Evolutionary conservation across 768 basidiomycete species (phyloP).

Genomic region (Kockovaella imperatae): DNA sequence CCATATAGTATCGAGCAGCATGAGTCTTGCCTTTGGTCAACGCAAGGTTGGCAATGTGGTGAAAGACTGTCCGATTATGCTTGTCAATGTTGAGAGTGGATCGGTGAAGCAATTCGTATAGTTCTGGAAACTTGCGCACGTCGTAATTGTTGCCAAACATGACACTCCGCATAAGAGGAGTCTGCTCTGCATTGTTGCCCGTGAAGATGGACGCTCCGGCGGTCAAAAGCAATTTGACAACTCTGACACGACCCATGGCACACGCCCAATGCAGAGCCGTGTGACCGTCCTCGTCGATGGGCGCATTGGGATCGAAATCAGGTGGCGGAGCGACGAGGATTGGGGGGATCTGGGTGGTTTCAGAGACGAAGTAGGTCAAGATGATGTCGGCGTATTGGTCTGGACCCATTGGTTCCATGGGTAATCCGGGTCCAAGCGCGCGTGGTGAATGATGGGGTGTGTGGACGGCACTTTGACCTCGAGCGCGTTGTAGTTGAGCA

Average conservation of each 20-base stretch:
- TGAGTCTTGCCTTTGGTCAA: slow-evolving; percentile 97
- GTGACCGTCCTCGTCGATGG: slow-evolving; percentile 96
- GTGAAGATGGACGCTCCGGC: slow-evolving; percentile 95
- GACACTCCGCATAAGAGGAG: slow-evolving; percentile 93
- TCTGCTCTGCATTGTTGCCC: slow-evolving; percentile 93
- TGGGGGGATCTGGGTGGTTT: slow-evolving; percentile 81
- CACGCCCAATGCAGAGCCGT: slow-evolving; percentile 97
- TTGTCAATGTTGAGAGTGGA: slow-evolving; percentile 98
- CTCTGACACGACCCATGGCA: slow-evolving; percentile 94
- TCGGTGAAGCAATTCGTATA: slow-evolving; percentile 93
- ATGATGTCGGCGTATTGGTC: slow-evolving; percentile 80
- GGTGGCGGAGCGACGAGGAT: slow-evolving; percentile 77
- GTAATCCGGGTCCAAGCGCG: slow-evolving; percentile 13
- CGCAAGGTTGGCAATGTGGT: slow-evolving; percentile 94
- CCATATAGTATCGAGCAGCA: slow-evolving; percentile 97
- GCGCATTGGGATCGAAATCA: slow-evolving; percentile 91
- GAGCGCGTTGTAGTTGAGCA: slow-evolving; percentile 15
- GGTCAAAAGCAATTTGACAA: slow-evolving; percentile 86
- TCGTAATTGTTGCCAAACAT: slow-evolving; percentile 99
- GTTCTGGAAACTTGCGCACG: slow-evolving; percentile 93
- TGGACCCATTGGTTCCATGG: slow-evolving; percentile 37
- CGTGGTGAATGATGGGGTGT: slow-evolving; percentile 24
- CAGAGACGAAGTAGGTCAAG: slow-evolving; percentile 96
- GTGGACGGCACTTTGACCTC: slow-evolving; percentile 30
- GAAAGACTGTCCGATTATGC: slow-evolving; percentile 93